Conservation (phyloP, 345 rosid genomes). For the Salix viminalis region DNA sequence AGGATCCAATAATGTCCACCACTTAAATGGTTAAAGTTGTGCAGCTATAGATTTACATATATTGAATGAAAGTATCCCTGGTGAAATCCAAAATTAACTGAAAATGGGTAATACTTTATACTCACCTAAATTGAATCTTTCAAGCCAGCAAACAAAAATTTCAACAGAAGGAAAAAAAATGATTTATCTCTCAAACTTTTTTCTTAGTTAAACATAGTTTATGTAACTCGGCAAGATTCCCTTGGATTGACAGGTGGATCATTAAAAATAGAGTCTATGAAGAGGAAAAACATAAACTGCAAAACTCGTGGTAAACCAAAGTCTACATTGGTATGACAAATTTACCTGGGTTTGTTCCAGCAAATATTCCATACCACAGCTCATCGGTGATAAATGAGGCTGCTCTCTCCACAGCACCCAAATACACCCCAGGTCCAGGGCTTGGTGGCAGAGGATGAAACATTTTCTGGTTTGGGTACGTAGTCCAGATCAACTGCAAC, state of each 20-base stretch:
- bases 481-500: constrained; percentile 91
- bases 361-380: constrained; percentile 94
- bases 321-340: neutral
- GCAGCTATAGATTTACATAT: neutral
- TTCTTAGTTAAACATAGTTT: neutral
- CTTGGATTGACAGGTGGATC: neutral
- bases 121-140: neutral
- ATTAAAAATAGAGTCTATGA: neutral
- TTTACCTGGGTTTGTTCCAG: constrained; percentile 91
- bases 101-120: neutral
- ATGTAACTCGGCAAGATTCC: neutral
- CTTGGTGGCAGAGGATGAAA: constrained; percentile 98
- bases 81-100: neutral
- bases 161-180: no score
- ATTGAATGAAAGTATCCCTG: neutral
- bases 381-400: constrained; percentile 94
- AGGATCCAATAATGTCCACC: neutral
- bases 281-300: neutral
- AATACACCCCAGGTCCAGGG: constrained; percentile 89
- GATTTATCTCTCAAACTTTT: neutral
- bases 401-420: constrained; percentile 98
- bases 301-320: neutral
- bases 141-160: neutral
- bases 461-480: constrained; percentile 98
- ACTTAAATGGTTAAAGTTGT: neutral